Evolutionary conservation across 1,139 yeast species (phyloP).

Genomic region (Meyerozyma guilliermondii): DNA sequence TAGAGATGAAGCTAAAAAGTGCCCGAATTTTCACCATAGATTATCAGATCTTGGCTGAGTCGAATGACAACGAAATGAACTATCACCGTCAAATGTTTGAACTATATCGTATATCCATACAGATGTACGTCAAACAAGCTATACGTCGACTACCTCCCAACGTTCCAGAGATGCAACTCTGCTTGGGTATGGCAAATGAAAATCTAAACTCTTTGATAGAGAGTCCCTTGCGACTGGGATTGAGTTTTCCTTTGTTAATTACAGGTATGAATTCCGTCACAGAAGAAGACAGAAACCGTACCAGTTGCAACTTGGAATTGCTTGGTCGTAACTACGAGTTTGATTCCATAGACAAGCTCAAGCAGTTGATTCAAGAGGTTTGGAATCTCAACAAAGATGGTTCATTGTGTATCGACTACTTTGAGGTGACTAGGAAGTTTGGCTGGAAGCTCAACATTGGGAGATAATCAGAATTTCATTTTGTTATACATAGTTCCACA

Average conservation of each 20-base stretch:
- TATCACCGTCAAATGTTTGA: slow-evolving; percentile 17
- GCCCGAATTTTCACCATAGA: slow-evolving; percentile 10
- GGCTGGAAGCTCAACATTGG: neutral
- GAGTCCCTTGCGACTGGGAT: slow-evolving; percentile 9
- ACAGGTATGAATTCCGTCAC: slow-evolving; percentile 14
- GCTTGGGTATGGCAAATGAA: slow-evolving; percentile 11
- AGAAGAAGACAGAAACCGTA: slow-evolving; percentile 8
- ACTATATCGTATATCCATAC: slow-evolving; percentile 14
- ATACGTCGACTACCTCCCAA: slow-evolving; percentile 15
- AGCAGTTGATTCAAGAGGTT: slow-evolving; percentile 14
- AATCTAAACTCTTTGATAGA: slow-evolving; percentile 11
- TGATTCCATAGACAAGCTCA: slow-evolving; percentile 11
- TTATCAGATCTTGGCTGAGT: slow-evolving; percentile 5
- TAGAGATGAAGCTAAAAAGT: slow-evolving; percentile 11
- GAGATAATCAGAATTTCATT: neutral
- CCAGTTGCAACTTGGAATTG: neutral
- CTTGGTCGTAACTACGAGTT: slow-evolving; percentile 14
- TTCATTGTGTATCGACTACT: slow-evolving; percentile 17
- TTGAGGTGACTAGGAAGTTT: neutral
- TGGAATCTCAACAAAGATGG: slow-evolving; percentile 18
- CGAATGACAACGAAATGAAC: slow-evolving; percentile 8
- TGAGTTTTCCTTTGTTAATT: slow-evolving; percentile 17
- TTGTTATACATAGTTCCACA: neutral
- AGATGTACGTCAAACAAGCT: slow-evolving; percentile 15
- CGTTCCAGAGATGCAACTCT: slow-evolving; percentile 17